These are phyloP conservation scores for Crithidia fasciculata DNA, from an alignment of 208 protist genomes.

Conservation along the genomic window DNA sequence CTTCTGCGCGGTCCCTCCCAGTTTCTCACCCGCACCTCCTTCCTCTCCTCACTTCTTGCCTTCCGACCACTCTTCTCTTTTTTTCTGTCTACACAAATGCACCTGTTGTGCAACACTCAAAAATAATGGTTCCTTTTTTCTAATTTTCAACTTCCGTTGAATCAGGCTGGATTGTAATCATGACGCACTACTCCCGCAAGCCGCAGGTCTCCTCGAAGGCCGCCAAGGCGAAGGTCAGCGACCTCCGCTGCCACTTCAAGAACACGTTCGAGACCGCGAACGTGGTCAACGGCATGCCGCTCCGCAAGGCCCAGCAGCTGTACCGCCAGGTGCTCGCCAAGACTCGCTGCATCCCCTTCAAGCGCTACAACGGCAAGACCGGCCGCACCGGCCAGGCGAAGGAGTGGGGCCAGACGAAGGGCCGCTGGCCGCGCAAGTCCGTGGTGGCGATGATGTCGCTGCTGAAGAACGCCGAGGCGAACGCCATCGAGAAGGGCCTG, in stretches of 20 bases:
- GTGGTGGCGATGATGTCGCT: constrained; percentile 88
- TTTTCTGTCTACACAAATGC: too few species aligned
- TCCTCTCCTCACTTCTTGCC: too few species aligned
- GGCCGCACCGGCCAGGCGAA: constrained; percentile 94
- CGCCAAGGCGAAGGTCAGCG: constrained; percentile 88
- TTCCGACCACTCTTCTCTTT: too few species aligned
- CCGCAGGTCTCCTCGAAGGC: constrained; percentile 90
- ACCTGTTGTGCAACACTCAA: too few species aligned
- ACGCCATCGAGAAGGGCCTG: constrained; percentile 89
- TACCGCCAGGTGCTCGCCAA: constrained; percentile 95
- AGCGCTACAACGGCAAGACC: constrained; percentile 92
- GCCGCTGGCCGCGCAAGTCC: constrained; percentile 96
- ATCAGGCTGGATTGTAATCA: constrained; percentile 27
- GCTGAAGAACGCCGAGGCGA: constrained; percentile 94
- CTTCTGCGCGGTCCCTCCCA: too few species aligned
- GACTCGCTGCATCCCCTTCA: constrained; percentile 95
- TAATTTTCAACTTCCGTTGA: background rate
- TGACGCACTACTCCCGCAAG: constrained; percentile 93
- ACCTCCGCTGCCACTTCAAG: constrained; percentile 95
- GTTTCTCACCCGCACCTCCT: too few species aligned
- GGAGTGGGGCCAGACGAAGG: constrained; percentile 92
- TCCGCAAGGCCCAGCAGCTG: constrained; percentile 93
- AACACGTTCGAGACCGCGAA: constrained; percentile 95
- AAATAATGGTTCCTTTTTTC: too few species aligned
- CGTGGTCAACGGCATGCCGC: constrained; percentile 93